phyloP scores from a whole-genome alignment of 2,329 filamentous ascomycete genomes.

The Coniochaeta sp. region DNA sequence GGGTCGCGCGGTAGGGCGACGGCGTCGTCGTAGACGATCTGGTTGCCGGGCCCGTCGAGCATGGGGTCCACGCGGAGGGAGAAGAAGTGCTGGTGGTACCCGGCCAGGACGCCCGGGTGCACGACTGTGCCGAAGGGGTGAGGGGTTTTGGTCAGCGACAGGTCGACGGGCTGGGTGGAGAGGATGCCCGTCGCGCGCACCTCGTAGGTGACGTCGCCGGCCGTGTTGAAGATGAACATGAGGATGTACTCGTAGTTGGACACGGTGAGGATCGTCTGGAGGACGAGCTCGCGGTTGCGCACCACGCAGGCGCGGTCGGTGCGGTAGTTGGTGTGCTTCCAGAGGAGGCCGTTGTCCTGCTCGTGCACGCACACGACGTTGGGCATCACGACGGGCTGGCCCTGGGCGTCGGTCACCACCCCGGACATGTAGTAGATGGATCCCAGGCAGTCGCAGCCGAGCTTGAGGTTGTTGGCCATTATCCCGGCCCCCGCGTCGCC shows the following conservation, averaged over 20 bases:
- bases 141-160: constrained; percentile 42
- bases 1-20: constrained; percentile 39
- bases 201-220: constrained; percentile 54
- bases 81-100: constrained; percentile 74
- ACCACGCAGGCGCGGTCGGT: constrained; percentile 56
- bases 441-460: constrained; percentile 64
- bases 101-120: constrained; percentile 52
- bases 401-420: constrained; percentile 44
- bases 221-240: constrained; percentile 56
- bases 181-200: constrained; percentile 61
- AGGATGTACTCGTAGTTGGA: constrained; percentile 68
- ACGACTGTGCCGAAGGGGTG: constrained; percentile 54
- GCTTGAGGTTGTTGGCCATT: constrained; percentile 58
- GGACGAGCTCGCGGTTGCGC: constrained; percentile 53
- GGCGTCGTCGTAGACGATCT: constrained; percentile 52
- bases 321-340: constrained; percentile 66
- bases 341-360: constrained; percentile 61
- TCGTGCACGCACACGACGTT: constrained; percentile 66
- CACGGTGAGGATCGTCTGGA: constrained; percentile 62
- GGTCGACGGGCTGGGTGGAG: constrained; percentile 42
- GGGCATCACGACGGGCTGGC: constrained; percentile 42
- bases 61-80: constrained; percentile 58
- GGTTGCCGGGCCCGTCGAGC: constrained; percentile 48
- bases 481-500: constrained; percentile 59
- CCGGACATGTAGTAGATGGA: constrained; percentile 52